Evolutionary conservation across 1,139 yeast species (phyloP), one percentile per base, ranked within the genome.

Genomic region (Eremothecium gossypii): DNA sequence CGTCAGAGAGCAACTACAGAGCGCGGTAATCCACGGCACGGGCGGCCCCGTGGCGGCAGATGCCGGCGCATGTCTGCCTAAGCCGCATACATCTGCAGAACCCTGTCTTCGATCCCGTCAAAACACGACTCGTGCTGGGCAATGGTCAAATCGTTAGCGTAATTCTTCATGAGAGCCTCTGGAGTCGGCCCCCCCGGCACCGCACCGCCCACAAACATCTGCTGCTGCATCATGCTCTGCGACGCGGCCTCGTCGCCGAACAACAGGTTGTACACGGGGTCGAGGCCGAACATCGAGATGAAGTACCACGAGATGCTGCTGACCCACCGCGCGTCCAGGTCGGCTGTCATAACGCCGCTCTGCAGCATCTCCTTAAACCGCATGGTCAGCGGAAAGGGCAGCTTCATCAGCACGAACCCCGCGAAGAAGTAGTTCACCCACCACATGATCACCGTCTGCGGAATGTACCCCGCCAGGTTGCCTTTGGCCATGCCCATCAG

Each of bases 271-370:
- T 82, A 84, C 2, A 91, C 79, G 0, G 96, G 85, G 50, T 79
- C 76, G 48, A 91, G 72, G 30, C 98, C 98, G 45, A 89, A 66
- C 51, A 87, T 75, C 46, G 87, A 85, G 43, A 91, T 84, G 61
- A 91, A 86, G 61, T 91, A 91, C 98, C 97, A 91, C n/a, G 96
- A 87, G 27, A 93, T 80, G 2, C 96, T 80, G 32, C 94, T 82
- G n/a, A 91, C 98, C 76, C 95, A 91, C 33, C 95, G 69, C 5
- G 81, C 96, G 57, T 87, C 93, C 48, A 91, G 70, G 55, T 91
- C 94, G 1, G 81, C 74, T 0, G 97, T 87, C 48, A 73, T 74
- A 9, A 93, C 83, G 3, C 97, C 96, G 28, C 77, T 77, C 61
- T 91, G 98, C 36, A 93, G 66, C 95, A 91, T 89, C 44, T 82